Evolutionary conservation across 1,284 basidiomycete genomes (phyloP).

Genomic region (Takashimella koratensis): DNA sequence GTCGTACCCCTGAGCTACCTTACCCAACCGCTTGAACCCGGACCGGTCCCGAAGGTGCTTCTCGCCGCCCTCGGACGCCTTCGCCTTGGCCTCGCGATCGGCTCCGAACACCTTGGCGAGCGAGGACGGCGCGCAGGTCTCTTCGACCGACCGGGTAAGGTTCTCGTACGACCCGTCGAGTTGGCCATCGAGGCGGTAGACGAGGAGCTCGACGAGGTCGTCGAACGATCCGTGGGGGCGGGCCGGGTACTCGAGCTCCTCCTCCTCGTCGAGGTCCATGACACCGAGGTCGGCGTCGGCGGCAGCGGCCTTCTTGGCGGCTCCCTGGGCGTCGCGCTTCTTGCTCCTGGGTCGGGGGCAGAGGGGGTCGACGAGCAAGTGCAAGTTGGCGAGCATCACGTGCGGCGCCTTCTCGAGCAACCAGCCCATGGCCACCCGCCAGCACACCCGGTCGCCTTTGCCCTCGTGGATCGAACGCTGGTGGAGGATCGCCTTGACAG

Average conservation of each 20-base stretch:
- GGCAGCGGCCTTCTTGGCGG: slow-evolving; percentile 1
- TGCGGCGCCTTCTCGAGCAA: slow-evolving; percentile 30
- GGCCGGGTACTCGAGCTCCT: slow-evolving; percentile 18
- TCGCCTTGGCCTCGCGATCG: slow-evolving; percentile 9
- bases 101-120: slow-evolving; percentile 10
- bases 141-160: slow-evolving; percentile 15
- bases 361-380: slow-evolving; percentile 27
- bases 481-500: slow-evolving; percentile 31
- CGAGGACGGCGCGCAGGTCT: slow-evolving; percentile 16
- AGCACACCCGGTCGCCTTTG: slow-evolving; percentile 29
- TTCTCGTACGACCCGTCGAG: slow-evolving; percentile 12
- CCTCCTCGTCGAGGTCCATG: slow-evolving; percentile 16
- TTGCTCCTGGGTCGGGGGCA: slow-evolving; percentile 22
- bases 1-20: slow-evolving; percentile 15
- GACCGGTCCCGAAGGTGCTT: neutral
- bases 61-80: slow-evolving; percentile 11
- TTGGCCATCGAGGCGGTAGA: slow-evolving; percentile 30
- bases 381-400: slow-evolving; percentile 30
- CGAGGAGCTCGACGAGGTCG: slow-evolving; percentile 28
- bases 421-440: slow-evolving; percentile 25
- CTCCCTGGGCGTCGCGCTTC: slow-evolving; percentile 16
- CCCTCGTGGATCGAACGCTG: slow-evolving; percentile 36
- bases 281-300: slow-evolving; percentile 15
- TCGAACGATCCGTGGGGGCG: slow-evolving; percentile 35
- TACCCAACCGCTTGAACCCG: slow-evolving; percentile 10